Evolutionary conservation across 1,284 basidiomycete species (phyloP).

Genomic region (Cryptococcus sp.): DNA sequence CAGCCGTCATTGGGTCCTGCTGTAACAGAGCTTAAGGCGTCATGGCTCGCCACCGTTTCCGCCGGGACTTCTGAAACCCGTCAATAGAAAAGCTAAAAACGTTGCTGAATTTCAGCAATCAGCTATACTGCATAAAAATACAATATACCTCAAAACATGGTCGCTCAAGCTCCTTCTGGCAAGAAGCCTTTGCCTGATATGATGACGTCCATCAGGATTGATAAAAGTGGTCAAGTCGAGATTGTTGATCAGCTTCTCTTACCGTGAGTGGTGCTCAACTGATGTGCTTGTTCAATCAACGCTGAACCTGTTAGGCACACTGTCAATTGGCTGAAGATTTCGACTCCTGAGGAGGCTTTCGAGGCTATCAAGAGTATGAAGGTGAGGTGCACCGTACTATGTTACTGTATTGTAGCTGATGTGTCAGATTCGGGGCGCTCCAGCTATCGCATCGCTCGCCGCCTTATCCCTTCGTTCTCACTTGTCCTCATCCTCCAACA

Average conservation of each 20-base stretch:
- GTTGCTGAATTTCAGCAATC: not conserved
- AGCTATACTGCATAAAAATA: not conserved
- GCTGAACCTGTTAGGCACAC: conserved; percentile 52
- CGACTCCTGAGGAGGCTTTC: conserved; percentile 71
- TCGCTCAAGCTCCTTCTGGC: conserved; percentile 28
- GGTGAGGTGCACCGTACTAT: conserved; percentile 43
- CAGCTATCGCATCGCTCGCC: conserved; percentile 87
- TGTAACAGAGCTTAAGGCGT: too few relatives aligned
- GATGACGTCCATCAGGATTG: conserved; percentile 61
- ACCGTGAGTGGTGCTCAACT: conserved; percentile 49
- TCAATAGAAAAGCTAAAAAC: not conserved
- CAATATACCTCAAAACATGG: conserved; percentile 15
- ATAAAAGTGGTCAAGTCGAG: conserved; percentile 60
- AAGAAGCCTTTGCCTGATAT: conserved; percentile 44
- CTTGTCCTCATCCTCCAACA: conserved; percentile 19
- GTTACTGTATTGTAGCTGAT: not conserved
- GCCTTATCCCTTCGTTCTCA: conserved; percentile 69
- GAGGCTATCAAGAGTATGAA: conserved; percentile 92
- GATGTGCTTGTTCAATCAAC: not conserved
- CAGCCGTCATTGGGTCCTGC: too few relatives aligned
- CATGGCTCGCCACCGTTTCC: too few relatives aligned
- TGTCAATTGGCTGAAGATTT: conserved; percentile 66
- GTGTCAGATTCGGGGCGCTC: conserved; percentile 75
- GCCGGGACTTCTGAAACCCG: too few relatives aligned
- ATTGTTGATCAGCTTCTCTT: conserved; percentile 81